Percentiles rank a stretch among this genome's conserved stretches.
Evolutionary conservation across 1,284 basidiomycete genomes (phyloP).

Genomic region (Boletus semigastroideus): DNA sequence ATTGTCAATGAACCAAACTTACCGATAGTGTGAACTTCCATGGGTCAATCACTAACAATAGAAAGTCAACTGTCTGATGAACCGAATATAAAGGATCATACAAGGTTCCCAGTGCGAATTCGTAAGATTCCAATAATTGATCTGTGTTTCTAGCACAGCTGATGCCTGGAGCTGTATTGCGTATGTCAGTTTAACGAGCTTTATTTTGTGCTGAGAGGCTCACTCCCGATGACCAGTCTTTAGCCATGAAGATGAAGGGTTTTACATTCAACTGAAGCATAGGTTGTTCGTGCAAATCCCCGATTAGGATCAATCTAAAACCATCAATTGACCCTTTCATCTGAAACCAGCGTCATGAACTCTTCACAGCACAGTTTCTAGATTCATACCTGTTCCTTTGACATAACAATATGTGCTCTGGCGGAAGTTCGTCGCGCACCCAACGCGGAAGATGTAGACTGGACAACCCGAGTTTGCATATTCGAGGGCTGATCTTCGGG

Average conservation of each 20-base stretch:
- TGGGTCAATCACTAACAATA: conserved; percentile 81
- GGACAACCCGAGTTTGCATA: conserved; percentile 3
- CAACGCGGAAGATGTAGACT: conserved; percentile 11
- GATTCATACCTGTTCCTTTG: conserved; percentile 71
- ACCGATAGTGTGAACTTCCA: conserved; percentile 88
- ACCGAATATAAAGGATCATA: conserved; percentile 35
- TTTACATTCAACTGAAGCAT: conserved; percentile 88
- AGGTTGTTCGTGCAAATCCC: conserved; percentile 94
- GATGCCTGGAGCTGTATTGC: conserved; percentile 71
- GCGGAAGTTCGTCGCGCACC: conserved; percentile 40
- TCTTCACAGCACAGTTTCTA: background rate
- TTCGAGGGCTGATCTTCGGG: conserved; percentile 8
- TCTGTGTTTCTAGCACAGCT: conserved; percentile 76
- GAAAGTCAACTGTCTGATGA: conserved; percentile 1
- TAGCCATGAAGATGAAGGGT: conserved; percentile 80
- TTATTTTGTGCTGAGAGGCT: conserved; percentile 9
- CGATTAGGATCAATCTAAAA: conserved; percentile 91
- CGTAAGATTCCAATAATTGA: conserved; percentile 96
- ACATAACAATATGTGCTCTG: conserved; percentile 64
- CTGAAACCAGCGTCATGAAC: conserved; percentile 38
- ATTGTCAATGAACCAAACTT: conserved; percentile 5
- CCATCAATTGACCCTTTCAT: conserved; percentile 85
- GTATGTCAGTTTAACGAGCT: conserved; percentile 9
- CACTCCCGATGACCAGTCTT: conserved; percentile 95
- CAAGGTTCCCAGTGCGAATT: conserved; percentile 99